A percentile compares a stretch with the other conserved stretches of the same genome.
Conservation (phyloP, 2,329 filamentous ascomycete species). For the Aspergillus intermedius region DNA sequence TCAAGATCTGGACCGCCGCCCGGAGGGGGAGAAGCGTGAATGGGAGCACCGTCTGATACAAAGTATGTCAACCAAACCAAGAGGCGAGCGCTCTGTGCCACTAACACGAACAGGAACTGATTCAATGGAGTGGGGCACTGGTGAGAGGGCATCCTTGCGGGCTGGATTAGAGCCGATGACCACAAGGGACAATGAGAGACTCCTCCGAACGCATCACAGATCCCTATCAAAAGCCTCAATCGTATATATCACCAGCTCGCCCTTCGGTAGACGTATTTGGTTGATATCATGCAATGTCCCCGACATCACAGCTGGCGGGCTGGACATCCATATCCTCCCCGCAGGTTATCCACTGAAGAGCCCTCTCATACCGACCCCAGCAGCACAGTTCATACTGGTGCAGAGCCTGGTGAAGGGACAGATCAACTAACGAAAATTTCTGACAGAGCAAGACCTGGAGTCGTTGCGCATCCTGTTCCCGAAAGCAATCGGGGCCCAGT, state of each 20-base stretch:
- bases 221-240: neutral
- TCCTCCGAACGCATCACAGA: neutral
- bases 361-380: too few relatives aligned
- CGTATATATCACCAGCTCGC: neutral
- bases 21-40: neutral
- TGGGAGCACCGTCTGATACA: neutral
- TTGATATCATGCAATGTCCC: neutral
- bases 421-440: conserved; percentile 9
- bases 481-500: conserved; percentile 8
- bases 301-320: neutral
- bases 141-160: neutral
- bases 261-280: neutral
- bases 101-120: neutral
- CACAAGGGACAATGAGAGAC: neutral
- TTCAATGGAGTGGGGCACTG: neutral
- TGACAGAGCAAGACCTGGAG: conserved; percentile 7
- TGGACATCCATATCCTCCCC: neutral
- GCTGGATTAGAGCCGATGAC: neutral
- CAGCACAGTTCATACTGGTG: too few relatives aligned
- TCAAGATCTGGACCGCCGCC: neutral
- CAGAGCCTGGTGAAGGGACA: too few relatives aligned
- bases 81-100: neutral
- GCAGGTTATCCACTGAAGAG: too few relatives aligned
- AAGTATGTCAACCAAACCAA: neutral
- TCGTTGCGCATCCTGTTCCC: conserved; percentile 11